Evolutionary conservation across 2,329 filamentous ascomycete species (phyloP), one percentile per base, ranked within the genome.

Genomic region (Penicillium olsonii): DNA sequence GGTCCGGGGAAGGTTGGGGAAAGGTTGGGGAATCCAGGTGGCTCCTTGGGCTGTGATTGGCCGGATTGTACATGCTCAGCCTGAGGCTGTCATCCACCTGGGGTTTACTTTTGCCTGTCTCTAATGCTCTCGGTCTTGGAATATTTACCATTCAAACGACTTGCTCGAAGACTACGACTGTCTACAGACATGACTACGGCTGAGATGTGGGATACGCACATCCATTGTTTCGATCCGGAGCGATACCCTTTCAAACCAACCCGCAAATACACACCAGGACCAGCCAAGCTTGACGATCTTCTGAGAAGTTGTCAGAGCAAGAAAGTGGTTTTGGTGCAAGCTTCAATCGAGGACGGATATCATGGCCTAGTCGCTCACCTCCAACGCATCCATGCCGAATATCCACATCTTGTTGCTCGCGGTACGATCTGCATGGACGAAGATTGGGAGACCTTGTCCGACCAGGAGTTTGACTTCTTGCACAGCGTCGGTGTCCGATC

Each of bases 121-220:
- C n/a, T 2, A n/a, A 2, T 31, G 12, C 29, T 15, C n/a, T 31
- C n/a, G 29, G 12, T 1, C 12, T 5, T n/a, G 6, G 7, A n/a
- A 15, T 3, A 2, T 6, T 5, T 14, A 15, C 12, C 10, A 7
- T 31, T 12, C 18, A 37, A 18, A 8, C 10, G 2, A 19, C 6
- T n/a, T 19, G 8, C 10, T 29, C 20, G 27, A 5, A 4, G 12
- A 11, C 12, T 31, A 8, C 8, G 22, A 24, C 29, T 31, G n/a
- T 4, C 7, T 2, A 44, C 40, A 24, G 27, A 29, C 4, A 5
- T 17, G 19, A 9, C 3, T 33, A 10, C 3, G 3, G 12, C n/a
- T n/a, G 24, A 27, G 3, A 53, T 50, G 50, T 55, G 50, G 53
- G 50, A 56, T 31, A 56, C 53, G n/a, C 53, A 53, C 22, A 20